Evolutionary conservation across 2,329 filamentous ascomycete species (phyloP).

Genomic region (Macrophomina phaseolina): DNA sequence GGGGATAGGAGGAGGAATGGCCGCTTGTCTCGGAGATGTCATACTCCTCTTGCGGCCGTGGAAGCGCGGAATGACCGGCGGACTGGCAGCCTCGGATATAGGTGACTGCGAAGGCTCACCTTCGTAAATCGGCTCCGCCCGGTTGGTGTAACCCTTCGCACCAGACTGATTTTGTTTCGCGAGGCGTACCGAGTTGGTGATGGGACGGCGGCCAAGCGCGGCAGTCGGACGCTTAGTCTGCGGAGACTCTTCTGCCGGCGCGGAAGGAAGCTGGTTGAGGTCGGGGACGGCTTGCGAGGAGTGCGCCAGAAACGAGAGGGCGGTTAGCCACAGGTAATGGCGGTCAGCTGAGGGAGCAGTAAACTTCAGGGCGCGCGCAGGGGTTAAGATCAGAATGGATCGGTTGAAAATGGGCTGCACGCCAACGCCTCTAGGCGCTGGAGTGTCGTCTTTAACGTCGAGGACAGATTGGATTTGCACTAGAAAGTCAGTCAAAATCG

Average conservation of each 20-base stretch:
- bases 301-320: slow-evolving; percentile 91
- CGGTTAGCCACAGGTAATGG: slow-evolving; percentile 94
- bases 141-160: slow-evolving; percentile 35
- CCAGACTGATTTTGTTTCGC: slow-evolving; percentile 70
- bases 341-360: slow-evolving; percentile 82
- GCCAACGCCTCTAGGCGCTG: slow-evolving; percentile 72
- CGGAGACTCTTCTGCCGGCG: slow-evolving; percentile 36
- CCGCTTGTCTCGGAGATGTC: slow-evolving; percentile 29
- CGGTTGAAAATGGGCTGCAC: slow-evolving; percentile 75
- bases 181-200: slow-evolving; percentile 87
- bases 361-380: slow-evolving; percentile 92
- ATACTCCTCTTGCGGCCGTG: slow-evolving; percentile 30
- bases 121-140: slow-evolving; percentile 40
- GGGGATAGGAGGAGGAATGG: slow-evolving; percentile 42
- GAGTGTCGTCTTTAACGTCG: slow-evolving; percentile 94
- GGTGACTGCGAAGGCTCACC: slow-evolving; percentile 46
- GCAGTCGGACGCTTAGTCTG: slow-evolving; percentile 43
- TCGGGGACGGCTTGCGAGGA: slow-evolving; percentile 82
- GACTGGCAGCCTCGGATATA: slow-evolving; percentile 61
- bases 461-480: slow-evolving; percentile 95
- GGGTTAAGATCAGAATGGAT: slow-evolving; percentile 93
- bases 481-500: slow-evolving; percentile 52
- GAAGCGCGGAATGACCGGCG: slow-evolving; percentile 74
- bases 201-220: slow-evolving; percentile 62
- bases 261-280: slow-evolving; percentile 61